Conservation (phyloP, 2,329 filamentous ascomycete genomes). For the Alternaria longipes region DNA sequence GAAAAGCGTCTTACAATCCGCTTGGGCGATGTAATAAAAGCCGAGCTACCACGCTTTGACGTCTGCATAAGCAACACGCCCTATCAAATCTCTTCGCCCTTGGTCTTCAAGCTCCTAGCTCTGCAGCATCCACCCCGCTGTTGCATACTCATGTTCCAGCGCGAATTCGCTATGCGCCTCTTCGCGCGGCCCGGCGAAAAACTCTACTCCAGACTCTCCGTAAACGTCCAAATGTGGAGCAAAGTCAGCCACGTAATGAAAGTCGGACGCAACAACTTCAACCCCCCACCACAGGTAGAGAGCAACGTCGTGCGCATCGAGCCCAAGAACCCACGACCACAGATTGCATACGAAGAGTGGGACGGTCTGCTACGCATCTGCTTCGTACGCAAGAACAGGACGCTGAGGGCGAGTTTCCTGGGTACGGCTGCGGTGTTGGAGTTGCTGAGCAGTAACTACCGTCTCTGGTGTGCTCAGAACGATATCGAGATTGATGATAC, state of each 20-base stretch:
- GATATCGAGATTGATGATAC: constrained; percentile 78
- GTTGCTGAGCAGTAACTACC: constrained; percentile 87
- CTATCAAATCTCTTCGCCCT: constrained; percentile 84
- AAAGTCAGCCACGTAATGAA: constrained; percentile 81
- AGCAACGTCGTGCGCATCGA: constrained; percentile 89
- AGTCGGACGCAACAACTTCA: constrained; percentile 96
- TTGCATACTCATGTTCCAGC: constrained; percentile 94
- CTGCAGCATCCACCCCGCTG: constrained; percentile 82
- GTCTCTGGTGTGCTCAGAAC: constrained; percentile 88
- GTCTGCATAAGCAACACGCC: constrained; percentile 81
- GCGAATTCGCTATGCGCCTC: constrained; percentile 90
- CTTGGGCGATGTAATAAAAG: constrained; percentile 91
- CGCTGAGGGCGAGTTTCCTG: constrained; percentile 81
- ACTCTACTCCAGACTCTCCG: constrained; percentile 87
- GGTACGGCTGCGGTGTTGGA: constrained; percentile 81
- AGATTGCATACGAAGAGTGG: constrained; percentile 94
- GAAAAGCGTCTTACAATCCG: constrained; percentile 82
- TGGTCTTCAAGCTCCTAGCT: constrained; percentile 89
- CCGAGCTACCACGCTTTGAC: constrained; percentile 79
- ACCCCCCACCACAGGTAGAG: constrained; percentile 91
- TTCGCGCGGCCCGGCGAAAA: constrained; percentile 89
- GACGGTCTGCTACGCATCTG: constrained; percentile 85
- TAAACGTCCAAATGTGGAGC: constrained; percentile 94
- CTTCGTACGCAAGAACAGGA: constrained; percentile 92
- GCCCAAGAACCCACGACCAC: constrained; percentile 83